Evolutionary conservation across 2,329 filamentous ascomycete species (phyloP), one percentile per base, ranked within the genome.

Genomic region (Fusarium austroafricanum): DNA sequence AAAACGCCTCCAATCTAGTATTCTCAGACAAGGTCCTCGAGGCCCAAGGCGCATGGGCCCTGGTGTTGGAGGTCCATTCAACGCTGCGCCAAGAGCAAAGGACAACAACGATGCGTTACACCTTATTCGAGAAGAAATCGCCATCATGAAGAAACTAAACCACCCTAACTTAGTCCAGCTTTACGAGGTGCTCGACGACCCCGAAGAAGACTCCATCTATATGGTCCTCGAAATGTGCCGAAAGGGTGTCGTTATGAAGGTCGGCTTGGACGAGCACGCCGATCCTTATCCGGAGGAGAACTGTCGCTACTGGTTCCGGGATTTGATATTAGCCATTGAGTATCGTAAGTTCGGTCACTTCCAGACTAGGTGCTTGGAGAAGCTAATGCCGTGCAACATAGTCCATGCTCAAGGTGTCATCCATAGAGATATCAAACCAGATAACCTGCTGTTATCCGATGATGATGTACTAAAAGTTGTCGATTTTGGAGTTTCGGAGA

Each of bases 221-320:
- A 98, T 99, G 93, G 96, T 99, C 21, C 86, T 99, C 78, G 96
- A 99, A 78, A 97, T 97, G 93, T 99, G 96, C 83, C 96, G 97
- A 76, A 97, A 97, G 78, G 96, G 96, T 2, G 95, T 97, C 21
- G 88, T 97, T 51, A 98, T 98, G 94, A 95, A 94, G 75, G 93
- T 99, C 55, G 93, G 93, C 5, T 82, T 98, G n/a, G 91, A 92
- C 61, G 91, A 97, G 73, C 84, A 86, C 58, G 92, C 93, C 18
- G 88, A 91, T 64, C 94, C 96, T 0, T 97, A 97, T 77, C 85
- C 88, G 28, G 88, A 92, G 65, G 93, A 97, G 73, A 85, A 86
- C 53, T 97, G 94, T 75, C 89, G 96, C 50, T 91, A 88, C 75
- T 98, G 93, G 93, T 98, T 99, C 76, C 90, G 96, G 47, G 95